Percentiles rank a stretch among this genome's conserved stretches.
Conservation (phyloP, 2,329 filamentous ascomycete genomes). For the Graphilbum ipis-grandicollis region DNA sequence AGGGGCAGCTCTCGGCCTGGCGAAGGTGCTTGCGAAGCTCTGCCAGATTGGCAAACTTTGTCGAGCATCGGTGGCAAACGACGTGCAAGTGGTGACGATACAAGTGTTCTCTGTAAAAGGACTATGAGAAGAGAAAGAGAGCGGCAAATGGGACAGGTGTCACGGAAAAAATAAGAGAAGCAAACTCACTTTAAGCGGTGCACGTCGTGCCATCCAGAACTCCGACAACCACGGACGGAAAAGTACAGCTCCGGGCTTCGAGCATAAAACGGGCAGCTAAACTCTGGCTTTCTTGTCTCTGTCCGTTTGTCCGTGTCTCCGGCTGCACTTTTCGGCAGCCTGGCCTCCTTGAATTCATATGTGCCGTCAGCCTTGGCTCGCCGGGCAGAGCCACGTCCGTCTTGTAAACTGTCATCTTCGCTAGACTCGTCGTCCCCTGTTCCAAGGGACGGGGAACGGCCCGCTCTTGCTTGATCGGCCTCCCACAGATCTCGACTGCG, state of each 20-base stretch:
- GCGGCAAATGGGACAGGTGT: neutral
- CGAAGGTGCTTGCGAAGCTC: conserved; percentile 17
- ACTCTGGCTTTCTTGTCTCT: too few relatives aligned
- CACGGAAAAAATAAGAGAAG: neutral
- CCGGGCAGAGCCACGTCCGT: too few relatives aligned
- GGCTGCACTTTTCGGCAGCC: too few relatives aligned
- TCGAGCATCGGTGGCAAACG: conserved; percentile 19
- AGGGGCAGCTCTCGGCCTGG: conserved; percentile 11
- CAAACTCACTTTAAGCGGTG: conserved; percentile 19
- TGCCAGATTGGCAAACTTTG: conserved; percentile 16
- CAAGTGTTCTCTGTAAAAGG: conserved; percentile 20
- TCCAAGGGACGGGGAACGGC: too few relatives aligned
- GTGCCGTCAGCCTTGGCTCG: too few relatives aligned
- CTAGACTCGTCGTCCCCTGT: too few relatives aligned
- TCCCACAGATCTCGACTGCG: too few relatives aligned
- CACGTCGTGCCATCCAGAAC: conserved; percentile 19
- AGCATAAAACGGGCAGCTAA: conserved; percentile 23
- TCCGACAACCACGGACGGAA: conserved; percentile 17
- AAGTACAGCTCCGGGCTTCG: conserved; percentile 18
- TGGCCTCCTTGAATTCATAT: too few relatives aligned
- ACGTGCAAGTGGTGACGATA: conserved; percentile 18
- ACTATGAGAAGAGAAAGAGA: too few relatives aligned
- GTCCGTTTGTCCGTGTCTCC: too few relatives aligned
- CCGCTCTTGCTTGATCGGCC: too few relatives aligned
- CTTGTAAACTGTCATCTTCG: too few relatives aligned